Base-by-base conservation (phyloP, 345 rosid genomes). In the Camelina hispida region DNA sequence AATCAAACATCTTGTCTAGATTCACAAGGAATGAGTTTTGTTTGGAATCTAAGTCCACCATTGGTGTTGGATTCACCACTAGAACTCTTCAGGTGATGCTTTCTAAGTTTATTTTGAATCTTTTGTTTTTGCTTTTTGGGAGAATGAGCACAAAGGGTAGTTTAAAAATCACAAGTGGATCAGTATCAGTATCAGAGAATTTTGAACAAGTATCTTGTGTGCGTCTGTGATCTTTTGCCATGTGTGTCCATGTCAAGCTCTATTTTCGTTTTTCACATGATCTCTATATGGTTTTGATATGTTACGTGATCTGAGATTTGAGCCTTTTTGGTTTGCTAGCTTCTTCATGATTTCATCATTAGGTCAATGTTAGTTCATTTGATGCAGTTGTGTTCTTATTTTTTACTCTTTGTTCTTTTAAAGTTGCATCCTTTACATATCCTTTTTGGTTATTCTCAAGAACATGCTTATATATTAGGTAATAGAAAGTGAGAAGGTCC, bases 1-100 rank as follows among this genome's bases (percentile, higher is more conserved):
- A 76, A 69, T 62, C 79, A 4, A 69, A 76, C 69, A 76, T 76
- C 56, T 76, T 76, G 74, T 76, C 74, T 52, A 62, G 79, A 62
- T 76, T 76, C 65, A 76, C 79, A 2, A 76, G 70, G 51, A 76
- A 76, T 69, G 75, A 69, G 70, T 76, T 76, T 46, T 69, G 74
- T 3, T 69, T 76, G 79, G 79, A 76, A 37, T 76, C 79, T 35
- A 76, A 76, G 56, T 76, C 79, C 51, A 76, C 79, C 20, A 69
- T 76, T 62, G 79, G 79, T 44, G 79, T 69, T 69, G 79, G 69
- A 69, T 69, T 76, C 74, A 64, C 79, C 65, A 76, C 79, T 54
- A 76, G 74, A 62, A 76, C 80, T 62, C 75, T 76, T 69, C 80
- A 76, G 80, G 80, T 76, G 4, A 62, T 44, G 4, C 54, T 44